Percentiles rank a stretch among this genome's conserved stretches.
phyloP scores from a whole-genome alignment of 2,329 filamentous ascomycete genomes.

The Epicoccum sorghinum region DNA sequence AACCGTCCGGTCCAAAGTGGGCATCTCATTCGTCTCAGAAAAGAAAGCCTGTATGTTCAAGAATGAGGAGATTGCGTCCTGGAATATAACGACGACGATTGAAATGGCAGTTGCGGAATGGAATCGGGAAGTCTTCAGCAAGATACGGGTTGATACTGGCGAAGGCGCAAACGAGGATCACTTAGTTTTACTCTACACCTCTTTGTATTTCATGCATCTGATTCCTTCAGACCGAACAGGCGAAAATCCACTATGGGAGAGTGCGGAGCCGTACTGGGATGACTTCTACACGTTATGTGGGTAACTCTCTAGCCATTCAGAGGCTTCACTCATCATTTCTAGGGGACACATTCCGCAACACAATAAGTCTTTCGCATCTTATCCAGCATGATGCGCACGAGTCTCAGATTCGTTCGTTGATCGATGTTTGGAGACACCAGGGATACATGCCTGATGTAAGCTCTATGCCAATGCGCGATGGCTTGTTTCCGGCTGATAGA shows the following conservation, averaged over 20 bases:
- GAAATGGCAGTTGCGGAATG: conserved; percentile 49
- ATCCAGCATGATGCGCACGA: conserved; percentile 68
- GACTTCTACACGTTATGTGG: conserved; percentile 72
- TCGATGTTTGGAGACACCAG: conserved; percentile 70
- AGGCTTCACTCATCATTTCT: conserved; percentile 54
- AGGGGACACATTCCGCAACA: conserved; percentile 70
- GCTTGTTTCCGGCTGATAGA: neutral
- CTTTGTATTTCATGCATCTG: conserved; percentile 71
- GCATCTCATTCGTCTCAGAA: conserved; percentile 56
- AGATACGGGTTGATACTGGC: conserved; percentile 61
- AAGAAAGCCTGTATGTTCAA: conserved; percentile 56
- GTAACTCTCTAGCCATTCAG: conserved; percentile 47
- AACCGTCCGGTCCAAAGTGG: conserved; percentile 55
- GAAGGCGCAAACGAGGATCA: conserved; percentile 59
- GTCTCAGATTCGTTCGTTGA: conserved; percentile 68
- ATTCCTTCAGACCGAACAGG: conserved; percentile 73
- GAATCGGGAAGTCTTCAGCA: conserved; percentile 61
- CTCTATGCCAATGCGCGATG: neutral
- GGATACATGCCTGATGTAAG: conserved; percentile 66
- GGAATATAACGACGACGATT: conserved; percentile 49
- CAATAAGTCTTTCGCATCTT: conserved; percentile 64
- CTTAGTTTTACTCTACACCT: conserved; percentile 68
- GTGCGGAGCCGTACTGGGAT: conserved; percentile 71
- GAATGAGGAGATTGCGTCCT: conserved; percentile 51
- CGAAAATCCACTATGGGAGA: conserved; percentile 71